phyloP scores from a whole-genome alignment of 179 eudicot species.

The Sideroxylon spinosum region DNA sequence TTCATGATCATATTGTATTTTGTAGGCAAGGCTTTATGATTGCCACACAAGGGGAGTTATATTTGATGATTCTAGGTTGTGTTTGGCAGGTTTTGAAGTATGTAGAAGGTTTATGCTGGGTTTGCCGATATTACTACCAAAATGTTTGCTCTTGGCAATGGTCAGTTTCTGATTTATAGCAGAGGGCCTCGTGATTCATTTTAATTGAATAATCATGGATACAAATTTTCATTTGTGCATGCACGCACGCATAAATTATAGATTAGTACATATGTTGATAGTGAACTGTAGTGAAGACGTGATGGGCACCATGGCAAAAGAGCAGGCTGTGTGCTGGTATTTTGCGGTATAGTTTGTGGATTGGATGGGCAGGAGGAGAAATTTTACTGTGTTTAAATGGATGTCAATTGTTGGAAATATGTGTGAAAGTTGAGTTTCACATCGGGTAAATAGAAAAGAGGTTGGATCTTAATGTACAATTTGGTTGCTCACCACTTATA shows the following conservation, averaged over 20 bases:
- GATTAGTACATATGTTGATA: neutral
- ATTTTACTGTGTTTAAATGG: neutral
- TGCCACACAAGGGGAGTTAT: neutral
- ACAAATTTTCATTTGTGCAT: neutral
- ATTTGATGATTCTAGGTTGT: constrained; percentile 16
- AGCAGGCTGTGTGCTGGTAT: neutral
- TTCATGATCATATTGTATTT: neutral
- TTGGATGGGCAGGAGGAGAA: neutral
- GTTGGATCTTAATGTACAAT: no score
- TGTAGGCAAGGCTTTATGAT: neutral
- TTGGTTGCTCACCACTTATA: no score
- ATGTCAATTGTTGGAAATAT: neutral
- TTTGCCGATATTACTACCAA: constrained; percentile 91
- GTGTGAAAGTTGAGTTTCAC: no score
- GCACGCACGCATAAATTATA: neutral
- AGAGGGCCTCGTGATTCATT: neutral
- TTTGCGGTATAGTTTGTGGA: neutral
- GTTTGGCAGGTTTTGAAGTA: constrained; percentile 80
- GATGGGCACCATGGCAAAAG: neutral
- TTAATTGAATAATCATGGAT: neutral
- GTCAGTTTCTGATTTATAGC: constrained; percentile 29
- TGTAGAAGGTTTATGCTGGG: constrained; percentile 98
- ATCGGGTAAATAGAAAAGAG: no score
- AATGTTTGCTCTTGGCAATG: constrained; percentile 99
- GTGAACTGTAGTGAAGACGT: neutral